phyloP scores from a whole-genome alignment of 805 yeast genomes.

The Ogataea naganishii region DNA sequence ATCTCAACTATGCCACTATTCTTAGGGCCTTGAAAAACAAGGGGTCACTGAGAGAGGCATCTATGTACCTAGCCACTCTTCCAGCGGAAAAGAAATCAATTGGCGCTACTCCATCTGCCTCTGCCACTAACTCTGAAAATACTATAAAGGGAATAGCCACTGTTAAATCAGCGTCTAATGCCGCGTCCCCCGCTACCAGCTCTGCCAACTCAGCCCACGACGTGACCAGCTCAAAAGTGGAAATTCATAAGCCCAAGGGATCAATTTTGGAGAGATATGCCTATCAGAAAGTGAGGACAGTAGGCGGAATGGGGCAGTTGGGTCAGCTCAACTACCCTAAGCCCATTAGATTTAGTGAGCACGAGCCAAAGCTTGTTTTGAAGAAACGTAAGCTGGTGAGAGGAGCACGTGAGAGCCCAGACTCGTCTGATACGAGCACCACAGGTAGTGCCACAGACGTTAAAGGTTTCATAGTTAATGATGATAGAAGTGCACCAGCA shows the following conservation, averaged over 20 bases:
- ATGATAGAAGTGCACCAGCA: no score
- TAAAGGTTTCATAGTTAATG: no score
- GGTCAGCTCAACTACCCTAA: no score
- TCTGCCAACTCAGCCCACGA: slow-evolving; percentile 2
- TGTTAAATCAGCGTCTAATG: no score
- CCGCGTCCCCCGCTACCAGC: no score
- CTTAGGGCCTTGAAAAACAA: slow-evolving; percentile 21
- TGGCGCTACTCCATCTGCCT: no score
- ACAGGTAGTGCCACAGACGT: slow-evolving; percentile 7
- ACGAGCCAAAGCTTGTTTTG: no score
- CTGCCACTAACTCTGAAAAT: no score
- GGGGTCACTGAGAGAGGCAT: slow-evolving; percentile 23
- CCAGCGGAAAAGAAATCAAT: slow-evolving; percentile 7
- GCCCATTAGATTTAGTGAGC: no score
- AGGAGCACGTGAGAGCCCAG: slow-evolving; percentile 4
- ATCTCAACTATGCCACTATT: slow-evolving; percentile 20
- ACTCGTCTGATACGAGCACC: slow-evolving; percentile 5
- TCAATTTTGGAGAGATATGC: slow-evolving; percentile 35
- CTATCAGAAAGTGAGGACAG: no score
- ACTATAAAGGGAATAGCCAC: no score
- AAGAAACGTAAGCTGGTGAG: slow-evolving; percentile 16
- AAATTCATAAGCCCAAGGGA: slow-evolving; percentile 28
- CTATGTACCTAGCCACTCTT: slow-evolving; percentile 16
- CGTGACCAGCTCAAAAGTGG: slow-evolving; percentile 27
- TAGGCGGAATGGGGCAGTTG: no score